Evolutionary conservation across 2,329 filamentous ascomycete species (phyloP), one percentile per base, ranked within the genome.

Genomic region (Dryadomyces quercivorus): DNA sequence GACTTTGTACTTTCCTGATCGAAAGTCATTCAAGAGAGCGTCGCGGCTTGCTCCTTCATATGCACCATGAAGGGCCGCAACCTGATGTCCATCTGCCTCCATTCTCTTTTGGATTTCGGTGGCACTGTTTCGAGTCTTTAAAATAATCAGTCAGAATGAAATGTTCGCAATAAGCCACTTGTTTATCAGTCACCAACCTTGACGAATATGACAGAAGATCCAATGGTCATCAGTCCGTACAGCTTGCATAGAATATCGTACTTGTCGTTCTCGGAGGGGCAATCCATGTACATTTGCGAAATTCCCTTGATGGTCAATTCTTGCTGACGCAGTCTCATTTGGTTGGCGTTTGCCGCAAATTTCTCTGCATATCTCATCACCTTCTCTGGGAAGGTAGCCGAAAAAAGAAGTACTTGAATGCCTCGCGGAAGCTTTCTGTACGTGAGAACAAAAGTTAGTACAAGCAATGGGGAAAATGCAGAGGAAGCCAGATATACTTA

Each of bases 141-240:
- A 21, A 7, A 18, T 61, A 9, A 12, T 18, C 3, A 34, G 18
- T 15, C 18, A 47, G 18, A 40, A 5, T 40, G 10, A 31, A 40
- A 5, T 40, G 10, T 40, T 31, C 4, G 26, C 8, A 31, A 31
- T 31, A 31, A 31, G 26, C 36, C 36, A 15, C 10, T 40, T 40
- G 4, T 7, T 15, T 3, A 5, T 2, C n/a, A 47, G 38, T 2
- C 48, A 69, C 75, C 58, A 72, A 91, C 88, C 77, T 85, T 88
- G 68, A 97, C 92, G 65, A 98, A 98, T 63, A 98, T 97, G 65
- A 98, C 95, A 0, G 93, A 97, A 8, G 92, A 95, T 5, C 91
- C 91, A 63, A 97, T 90, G 16, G 91, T 96, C 81, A 98, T 92
- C 47, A 97, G 75, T 56, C 92, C 91, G 66, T 98, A 98, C 57